A percentile compares a stretch with the other conserved stretches of the same genome.
These are phyloP conservation scores for Ettlia oleoabundans DNA, from an alignment of 139 green algal genomes.

Conservation along the genomic window DNA sequence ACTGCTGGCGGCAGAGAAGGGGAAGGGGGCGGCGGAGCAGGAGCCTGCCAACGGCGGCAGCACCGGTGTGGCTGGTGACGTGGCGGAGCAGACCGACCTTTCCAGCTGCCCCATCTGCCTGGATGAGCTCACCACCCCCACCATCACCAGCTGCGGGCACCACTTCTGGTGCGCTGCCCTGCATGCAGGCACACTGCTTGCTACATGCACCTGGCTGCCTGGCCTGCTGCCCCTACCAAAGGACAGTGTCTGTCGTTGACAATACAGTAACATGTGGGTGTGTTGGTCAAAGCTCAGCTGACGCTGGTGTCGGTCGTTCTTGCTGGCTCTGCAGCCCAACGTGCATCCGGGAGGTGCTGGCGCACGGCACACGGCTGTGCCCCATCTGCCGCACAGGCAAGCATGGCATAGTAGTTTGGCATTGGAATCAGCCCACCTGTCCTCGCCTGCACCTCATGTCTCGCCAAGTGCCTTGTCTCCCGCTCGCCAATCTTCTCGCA, in stretches of 20 bases:
- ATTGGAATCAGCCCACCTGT: not conserved
- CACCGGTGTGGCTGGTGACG: not conserved
- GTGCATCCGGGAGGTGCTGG: conserved; percentile 65
- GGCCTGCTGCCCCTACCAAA: too few species aligned
- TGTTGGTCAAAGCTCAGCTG: too few species aligned
- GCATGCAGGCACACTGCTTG: too few species aligned
- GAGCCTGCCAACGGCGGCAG: not conserved
- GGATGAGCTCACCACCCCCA: conserved; percentile 45
- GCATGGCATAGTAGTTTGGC: not conserved
- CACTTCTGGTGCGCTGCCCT: conserved; percentile 25
- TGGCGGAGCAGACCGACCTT: not conserved
- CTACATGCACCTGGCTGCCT: too few species aligned
- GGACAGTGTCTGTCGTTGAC: too few species aligned
- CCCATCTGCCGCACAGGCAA: conserved; percentile 56
- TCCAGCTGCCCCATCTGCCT: conserved; percentile 64
- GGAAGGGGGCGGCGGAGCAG: conserved; percentile 10
- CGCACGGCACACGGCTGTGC: conserved; percentile 42
- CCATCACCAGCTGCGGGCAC: conserved; percentile 69
- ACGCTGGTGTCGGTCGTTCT: too few species aligned
- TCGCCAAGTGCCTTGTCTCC: not conserved
- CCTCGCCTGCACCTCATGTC: not conserved
- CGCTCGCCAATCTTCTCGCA: too few species aligned
- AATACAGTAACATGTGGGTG: too few species aligned
- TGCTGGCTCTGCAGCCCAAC: conserved; percentile 49
- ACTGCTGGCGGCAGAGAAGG: conserved; percentile 28